Evolutionary conservation across 1,139 yeast species (phyloP).

Genomic region (Casaregolazyma lundiana): DNA sequence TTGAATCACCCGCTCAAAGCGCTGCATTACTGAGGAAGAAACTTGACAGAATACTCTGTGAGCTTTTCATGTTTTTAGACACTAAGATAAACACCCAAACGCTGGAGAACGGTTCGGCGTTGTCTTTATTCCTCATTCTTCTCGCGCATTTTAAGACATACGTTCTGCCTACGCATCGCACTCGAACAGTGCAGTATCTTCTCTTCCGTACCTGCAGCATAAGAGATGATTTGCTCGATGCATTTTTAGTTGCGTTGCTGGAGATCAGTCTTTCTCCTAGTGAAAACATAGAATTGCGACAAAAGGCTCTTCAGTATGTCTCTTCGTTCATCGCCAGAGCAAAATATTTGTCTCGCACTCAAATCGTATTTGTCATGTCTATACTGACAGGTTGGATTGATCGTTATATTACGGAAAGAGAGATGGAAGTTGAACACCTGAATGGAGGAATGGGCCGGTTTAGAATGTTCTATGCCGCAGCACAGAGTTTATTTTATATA

Average conservation of each 20-base stretch:
- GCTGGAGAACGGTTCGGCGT: slow-evolving; percentile 58
- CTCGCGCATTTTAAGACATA: slow-evolving; percentile 75
- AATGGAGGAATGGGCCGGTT: slow-evolving; percentile 48
- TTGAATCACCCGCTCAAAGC: slow-evolving; percentile 26
- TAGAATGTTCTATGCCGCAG: slow-evolving; percentile 85
- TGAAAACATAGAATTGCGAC: slow-evolving; percentile 67
- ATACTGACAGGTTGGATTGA: slow-evolving; percentile 80
- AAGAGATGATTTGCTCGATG: slow-evolving; percentile 77
- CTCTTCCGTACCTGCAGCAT: slow-evolving; percentile 79
- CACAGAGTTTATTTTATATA: slow-evolving; percentile 85
- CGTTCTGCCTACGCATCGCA: slow-evolving; percentile 86
- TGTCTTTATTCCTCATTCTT: slow-evolving; percentile 70
- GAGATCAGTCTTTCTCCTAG: slow-evolving; percentile 72
- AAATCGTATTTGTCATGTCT: slow-evolving; percentile 71
- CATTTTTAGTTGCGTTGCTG: slow-evolving; percentile 73
- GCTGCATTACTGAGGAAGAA: slow-evolving; percentile 38
- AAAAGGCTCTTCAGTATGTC: slow-evolving; percentile 87
- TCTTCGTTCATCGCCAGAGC: slow-evolving; percentile 92
- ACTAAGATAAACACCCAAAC: slow-evolving; percentile 48
- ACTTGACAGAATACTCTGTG: slow-evolving; percentile 60
- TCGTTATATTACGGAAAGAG: slow-evolving; percentile 76
- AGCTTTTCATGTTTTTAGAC: slow-evolving; percentile 50
- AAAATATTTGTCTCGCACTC: slow-evolving; percentile 61
- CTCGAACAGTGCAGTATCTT: slow-evolving; percentile 82
- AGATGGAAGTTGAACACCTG: slow-evolving; percentile 64